These are phyloP conservation scores for Aschersonia sp. DNA, from an alignment of 2,329 filamentous ascomycete species.

Conservation along the genomic window DNA sequence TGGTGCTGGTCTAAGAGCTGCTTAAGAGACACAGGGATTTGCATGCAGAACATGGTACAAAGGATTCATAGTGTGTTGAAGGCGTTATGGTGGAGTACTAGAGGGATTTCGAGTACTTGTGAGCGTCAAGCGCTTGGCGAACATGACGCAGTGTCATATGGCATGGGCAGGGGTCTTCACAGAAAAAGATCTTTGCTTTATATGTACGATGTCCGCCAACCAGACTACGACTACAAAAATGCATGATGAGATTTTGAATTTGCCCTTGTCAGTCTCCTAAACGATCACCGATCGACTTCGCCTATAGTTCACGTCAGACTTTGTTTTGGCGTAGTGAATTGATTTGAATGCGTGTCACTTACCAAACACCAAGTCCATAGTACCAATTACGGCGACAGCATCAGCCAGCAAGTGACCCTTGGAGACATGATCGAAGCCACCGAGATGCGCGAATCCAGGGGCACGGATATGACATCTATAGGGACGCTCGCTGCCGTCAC, in stretches of 20 bases:
- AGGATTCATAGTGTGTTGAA: constrained; percentile 22
- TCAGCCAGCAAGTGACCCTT: constrained; percentile 91
- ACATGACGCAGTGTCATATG: no score
- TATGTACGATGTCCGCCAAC: no score
- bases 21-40: constrained; percentile 7
- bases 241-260: constrained; percentile 8
- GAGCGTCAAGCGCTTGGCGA: no score
- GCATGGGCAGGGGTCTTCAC: no score
- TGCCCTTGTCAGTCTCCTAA: constrained; percentile 10
- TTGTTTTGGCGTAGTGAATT: no score
- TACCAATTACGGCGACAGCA: constrained; percentile 87
- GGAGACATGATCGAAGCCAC: constrained; percentile 84
- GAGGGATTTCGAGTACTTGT: no score
- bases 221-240: no score
- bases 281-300: constrained; percentile 44
- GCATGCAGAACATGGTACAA: constrained; percentile 5
- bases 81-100: constrained; percentile 8
- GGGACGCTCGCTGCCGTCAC: constrained; percentile 87
- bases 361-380: constrained; percentile 85
- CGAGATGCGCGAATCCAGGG: constrained; percentile 89
- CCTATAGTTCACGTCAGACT: constrained; percentile 20
- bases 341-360: constrained; percentile 17
- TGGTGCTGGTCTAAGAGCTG: constrained; percentile 34
- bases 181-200: no score
- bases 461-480: constrained; percentile 97